Evolutionary conservation across 441 rosid species (phyloP).

Genomic region (Brassica balearica): DNA sequence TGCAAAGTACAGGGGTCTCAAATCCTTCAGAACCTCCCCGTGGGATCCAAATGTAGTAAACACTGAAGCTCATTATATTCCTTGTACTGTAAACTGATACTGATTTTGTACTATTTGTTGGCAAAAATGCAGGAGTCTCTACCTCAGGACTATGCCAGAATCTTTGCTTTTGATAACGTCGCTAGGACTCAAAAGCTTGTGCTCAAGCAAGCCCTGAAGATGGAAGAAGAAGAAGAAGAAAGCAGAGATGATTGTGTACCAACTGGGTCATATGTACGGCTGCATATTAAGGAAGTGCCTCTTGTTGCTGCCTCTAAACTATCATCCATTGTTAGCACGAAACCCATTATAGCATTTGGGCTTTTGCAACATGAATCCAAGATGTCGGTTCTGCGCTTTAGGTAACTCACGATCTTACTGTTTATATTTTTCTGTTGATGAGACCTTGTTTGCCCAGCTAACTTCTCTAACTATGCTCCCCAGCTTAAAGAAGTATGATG

Average conservation of each 20-base stretch:
- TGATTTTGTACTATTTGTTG: conserved; percentile 22
- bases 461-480: conserved; percentile 33
- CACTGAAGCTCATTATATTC: conserved; percentile 26
- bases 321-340: conserved; percentile 49
- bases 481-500: conserved; percentile 88
- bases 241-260: conserved; percentile 61
- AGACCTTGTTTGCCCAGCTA: conserved; percentile 13
- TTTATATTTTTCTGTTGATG: conserved; percentile 26
- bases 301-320: conserved; percentile 64
- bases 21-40: conserved; percentile 95
- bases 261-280: conserved; percentile 71
- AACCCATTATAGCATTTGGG: conserved; percentile 73
- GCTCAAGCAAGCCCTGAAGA: conserved; percentile 60
- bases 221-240: conserved; percentile 64
- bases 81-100: neutral
- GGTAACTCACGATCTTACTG: conserved; percentile 52
- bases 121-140: conserved; percentile 78
- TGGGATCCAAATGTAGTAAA: conserved; percentile 96
- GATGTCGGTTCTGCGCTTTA: conserved; percentile 95
- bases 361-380: conserved; percentile 96
- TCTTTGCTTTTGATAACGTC: conserved; percentile 89
- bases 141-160: conserved; percentile 91
- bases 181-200: conserved; percentile 87
- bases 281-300: conserved; percentile 81
- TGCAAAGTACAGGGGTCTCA: conserved; percentile 91